phyloP scores from a whole-genome alignment of 768 basidiomycete genomes.

The Boletus fagicola region DNA sequence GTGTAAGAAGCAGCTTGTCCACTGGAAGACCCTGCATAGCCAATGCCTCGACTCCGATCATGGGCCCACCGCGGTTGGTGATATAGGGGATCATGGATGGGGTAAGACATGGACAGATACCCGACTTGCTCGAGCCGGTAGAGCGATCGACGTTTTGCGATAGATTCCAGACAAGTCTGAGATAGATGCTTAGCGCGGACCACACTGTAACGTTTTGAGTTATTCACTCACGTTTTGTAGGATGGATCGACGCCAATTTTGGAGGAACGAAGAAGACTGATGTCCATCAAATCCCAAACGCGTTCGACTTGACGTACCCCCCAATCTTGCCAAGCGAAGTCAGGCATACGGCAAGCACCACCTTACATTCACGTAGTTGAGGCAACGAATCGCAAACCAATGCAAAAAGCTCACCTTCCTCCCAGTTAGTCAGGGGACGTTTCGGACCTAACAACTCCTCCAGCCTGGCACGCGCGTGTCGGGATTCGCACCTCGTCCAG shows the following conservation, averaged over 20 bases:
- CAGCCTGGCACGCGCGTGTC: constrained; percentile 83
- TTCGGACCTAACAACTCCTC: constrained; percentile 81
- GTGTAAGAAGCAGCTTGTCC: constrained; percentile 86
- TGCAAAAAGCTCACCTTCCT: constrained; percentile 60
- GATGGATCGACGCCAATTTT: constrained; percentile 78
- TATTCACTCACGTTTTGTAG: constrained; percentile 74
- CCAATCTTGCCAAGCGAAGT: constrained; percentile 95
- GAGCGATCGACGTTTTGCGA: constrained; percentile 96
- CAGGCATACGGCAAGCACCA: constrained; percentile 80
- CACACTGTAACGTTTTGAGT: background rate
- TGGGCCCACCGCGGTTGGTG: constrained; percentile 92
- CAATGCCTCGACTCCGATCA: constrained; percentile 90
- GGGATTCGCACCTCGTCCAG: constrained; percentile 90
- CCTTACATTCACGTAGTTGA: constrained; percentile 39
- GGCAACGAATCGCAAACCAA: background rate
- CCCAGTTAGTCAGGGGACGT: constrained; percentile 89
- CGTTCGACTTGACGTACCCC: constrained; percentile 89
- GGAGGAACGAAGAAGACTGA: constrained; percentile 79
- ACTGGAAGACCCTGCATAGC: constrained; percentile 94
- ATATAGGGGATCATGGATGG: constrained; percentile 97
- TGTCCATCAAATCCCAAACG: constrained; percentile 95
- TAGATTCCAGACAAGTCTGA: constrained; percentile 89
- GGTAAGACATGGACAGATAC: constrained; percentile 90
- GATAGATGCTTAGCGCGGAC: constrained; percentile 5
- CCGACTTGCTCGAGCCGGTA: constrained; percentile 74